Base-by-base conservation (phyloP, 495 filamentous ascomycete species). In the Collariella sp. region DNA sequence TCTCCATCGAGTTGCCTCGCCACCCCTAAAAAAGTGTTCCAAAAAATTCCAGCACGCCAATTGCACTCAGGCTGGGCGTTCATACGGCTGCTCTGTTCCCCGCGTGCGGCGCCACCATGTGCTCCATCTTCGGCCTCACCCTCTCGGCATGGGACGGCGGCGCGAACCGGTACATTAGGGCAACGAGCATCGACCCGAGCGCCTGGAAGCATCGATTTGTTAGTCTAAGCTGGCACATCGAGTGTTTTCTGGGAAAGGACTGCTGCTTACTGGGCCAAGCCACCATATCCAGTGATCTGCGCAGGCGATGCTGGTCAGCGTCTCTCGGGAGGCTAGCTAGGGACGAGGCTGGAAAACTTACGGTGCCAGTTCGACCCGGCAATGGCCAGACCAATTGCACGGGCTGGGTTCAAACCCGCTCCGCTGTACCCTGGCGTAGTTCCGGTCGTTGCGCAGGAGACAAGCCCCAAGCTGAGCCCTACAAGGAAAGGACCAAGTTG, bases 401-500 rank as follows among this genome's bases (percentile, higher is more conserved):
- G 56, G 7, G 59, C 62, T 0, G 67, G 67, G 47, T 67, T 64
- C 61, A 70, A 59, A 43, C 48, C 52, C 11, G 72, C 66, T n/a
- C 72, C 72, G 23, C 65, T 50, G 61, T 79, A 82, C 15, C 79
- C 78, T 5, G 66, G 56, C 10, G 68, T 66, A 7, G 71, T 69
- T 44, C 72, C 69, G 16, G 72, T 70, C 3, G 72, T 73, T 2
- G 70, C 66, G 60, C 75, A 79, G 2, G 62, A 68, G 9, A 75
- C 62, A 15, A 81, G 49, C 0, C 72, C 76, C 10, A 83, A 46
- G 2, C 71, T 60, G 31, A 77, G 57, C 0, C 79, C 80, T 11
- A 82, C 77, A 13, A 82, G 67, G 50, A 79, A 68, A 1, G 79
- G 80, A 4, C 73, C 71, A 16, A 74, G 59, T 1, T 74, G 70